Conservation (phyloP, 1,284 basidiomycete species). For the Naganishia albida region DNA sequence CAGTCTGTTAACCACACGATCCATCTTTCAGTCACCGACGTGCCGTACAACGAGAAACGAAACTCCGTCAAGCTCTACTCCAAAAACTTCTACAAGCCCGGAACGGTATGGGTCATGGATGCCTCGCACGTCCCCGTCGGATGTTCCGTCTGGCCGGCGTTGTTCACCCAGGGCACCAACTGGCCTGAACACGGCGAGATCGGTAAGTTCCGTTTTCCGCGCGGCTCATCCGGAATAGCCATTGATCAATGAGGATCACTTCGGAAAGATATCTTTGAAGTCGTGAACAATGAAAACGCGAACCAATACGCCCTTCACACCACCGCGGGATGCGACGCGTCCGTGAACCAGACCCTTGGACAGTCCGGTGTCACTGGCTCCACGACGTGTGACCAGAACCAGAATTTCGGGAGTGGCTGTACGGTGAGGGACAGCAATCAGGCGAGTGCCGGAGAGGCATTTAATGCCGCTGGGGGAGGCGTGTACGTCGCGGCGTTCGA, state of each 20-base stretch:
- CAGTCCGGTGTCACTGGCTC: slow-evolving; percentile 38
- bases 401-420: slow-evolving; percentile 63
- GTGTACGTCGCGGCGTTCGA: slow-evolving; percentile 72
- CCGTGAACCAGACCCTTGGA: slow-evolving; percentile 28
- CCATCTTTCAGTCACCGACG: slow-evolving; percentile 23
- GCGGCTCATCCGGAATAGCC: background rate
- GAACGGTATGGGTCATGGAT: slow-evolving; percentile 34
- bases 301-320: slow-evolving; percentile 52
- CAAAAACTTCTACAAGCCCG: slow-evolving; percentile 34
- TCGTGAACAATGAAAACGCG: slow-evolving; percentile 44
- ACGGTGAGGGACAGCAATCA: slow-evolving; percentile 60
- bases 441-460: slow-evolving; percentile 65
- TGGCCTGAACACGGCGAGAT: slow-evolving; percentile 33
- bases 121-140: slow-evolving; percentile 31
- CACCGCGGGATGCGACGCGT: slow-evolving; percentile 38
- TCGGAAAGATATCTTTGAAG: slow-evolving; percentile 39
- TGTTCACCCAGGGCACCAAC: slow-evolving; percentile 32
- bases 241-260: background rate
- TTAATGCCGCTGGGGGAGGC: slow-evolving; percentile 67
- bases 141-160: slow-evolving; percentile 31
- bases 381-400: slow-evolving; percentile 45
- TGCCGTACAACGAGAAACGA: slow-evolving; percentile 35
- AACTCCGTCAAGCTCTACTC: slow-evolving; percentile 34
- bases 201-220: slow-evolving; percentile 9
- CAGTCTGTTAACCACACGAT: background rate